These are phyloP conservation scores for Aspergillus fijiensis DNA, from an alignment of 2,329 filamentous ascomycete genomes.

Conservation along the genomic window DNA sequence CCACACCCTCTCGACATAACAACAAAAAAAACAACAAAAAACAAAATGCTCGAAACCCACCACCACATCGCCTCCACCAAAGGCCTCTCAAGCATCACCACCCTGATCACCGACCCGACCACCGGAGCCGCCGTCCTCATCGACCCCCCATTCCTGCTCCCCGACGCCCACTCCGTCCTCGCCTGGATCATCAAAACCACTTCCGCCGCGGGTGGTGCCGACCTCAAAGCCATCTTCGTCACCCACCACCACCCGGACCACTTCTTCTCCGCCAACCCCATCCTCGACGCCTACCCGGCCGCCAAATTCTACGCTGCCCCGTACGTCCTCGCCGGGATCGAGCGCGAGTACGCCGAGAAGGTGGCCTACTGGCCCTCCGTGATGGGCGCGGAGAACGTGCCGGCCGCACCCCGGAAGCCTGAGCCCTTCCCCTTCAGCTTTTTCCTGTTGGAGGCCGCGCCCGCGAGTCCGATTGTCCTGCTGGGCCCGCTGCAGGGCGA, in stretches of 20 bases:
- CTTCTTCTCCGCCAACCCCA: constrained; percentile 33
- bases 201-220: constrained; percentile 7
- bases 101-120: constrained; percentile 17
- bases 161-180: constrained; percentile 29
- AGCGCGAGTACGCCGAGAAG: constrained; percentile 37
- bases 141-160: constrained; percentile 35
- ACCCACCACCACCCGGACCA: constrained; percentile 40
- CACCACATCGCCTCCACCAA: constrained; percentile 21
- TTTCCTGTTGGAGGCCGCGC: constrained; percentile 27
- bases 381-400: constrained; percentile 30
- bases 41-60: constrained; percentile 14
- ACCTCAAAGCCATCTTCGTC: constrained; percentile 32
- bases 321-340: constrained; percentile 33
- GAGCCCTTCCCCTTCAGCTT: constrained; percentile 28
- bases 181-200: constrained; percentile 29
- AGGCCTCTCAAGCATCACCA: constrained; percentile 26
- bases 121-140: constrained; percentile 23
- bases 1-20: background rate
- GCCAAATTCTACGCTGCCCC: constrained; percentile 25
- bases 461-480: constrained; percentile 25
- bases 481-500: constrained; percentile 36
- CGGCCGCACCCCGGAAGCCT: constrained; percentile 27
- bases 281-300: constrained; percentile 29
- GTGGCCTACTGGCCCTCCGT: constrained; percentile 31
- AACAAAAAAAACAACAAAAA: no score